Evolutionary conservation across 129 eudicot genomes (phyloP).

Genomic region (Saussurea involucrata): DNA sequence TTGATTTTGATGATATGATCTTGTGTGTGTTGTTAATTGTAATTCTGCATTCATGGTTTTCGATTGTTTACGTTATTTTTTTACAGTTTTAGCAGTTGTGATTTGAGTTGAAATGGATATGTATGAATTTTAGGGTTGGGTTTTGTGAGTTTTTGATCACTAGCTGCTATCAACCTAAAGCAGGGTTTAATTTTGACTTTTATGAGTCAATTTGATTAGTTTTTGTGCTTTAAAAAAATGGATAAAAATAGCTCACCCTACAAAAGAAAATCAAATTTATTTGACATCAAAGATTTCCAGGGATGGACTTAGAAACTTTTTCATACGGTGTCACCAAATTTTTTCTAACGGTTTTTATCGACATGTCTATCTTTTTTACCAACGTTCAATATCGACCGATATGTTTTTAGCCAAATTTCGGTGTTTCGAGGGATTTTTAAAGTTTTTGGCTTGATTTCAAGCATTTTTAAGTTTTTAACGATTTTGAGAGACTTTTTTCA

Average conservation of each 20-base stretch:
- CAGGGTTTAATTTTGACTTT: background rate
- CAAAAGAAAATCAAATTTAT: background rate
- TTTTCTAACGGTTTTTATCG: too few species aligned
- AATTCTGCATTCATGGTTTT: slow-evolving; percentile 7
- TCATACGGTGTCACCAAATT: too few species aligned
- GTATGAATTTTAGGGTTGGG: background rate
- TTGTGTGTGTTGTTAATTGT: background rate
- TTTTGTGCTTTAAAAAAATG: background rate
- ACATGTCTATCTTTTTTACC: too few species aligned
- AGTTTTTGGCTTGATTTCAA: too few species aligned
- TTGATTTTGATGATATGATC: background rate
- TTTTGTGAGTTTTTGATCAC: background rate
- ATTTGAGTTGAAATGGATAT: background rate
- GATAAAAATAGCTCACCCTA: background rate
- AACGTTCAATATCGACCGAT: too few species aligned
- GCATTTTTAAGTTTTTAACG: too few species aligned
- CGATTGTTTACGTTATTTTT: background rate
- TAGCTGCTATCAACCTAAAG: background rate
- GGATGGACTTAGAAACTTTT: too few species aligned
- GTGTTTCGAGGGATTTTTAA: too few species aligned
- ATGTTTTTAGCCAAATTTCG: too few species aligned
- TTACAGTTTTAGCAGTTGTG: background rate
- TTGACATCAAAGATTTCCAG: background rate
- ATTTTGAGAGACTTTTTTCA: too few species aligned
- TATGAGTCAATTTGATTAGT: background rate